A percentile compares a stretch with the other conserved stretches of the same genome.
phyloP scores from a whole-genome alignment of 306 rosid genomes.

The Rosa chinensis region DNA sequence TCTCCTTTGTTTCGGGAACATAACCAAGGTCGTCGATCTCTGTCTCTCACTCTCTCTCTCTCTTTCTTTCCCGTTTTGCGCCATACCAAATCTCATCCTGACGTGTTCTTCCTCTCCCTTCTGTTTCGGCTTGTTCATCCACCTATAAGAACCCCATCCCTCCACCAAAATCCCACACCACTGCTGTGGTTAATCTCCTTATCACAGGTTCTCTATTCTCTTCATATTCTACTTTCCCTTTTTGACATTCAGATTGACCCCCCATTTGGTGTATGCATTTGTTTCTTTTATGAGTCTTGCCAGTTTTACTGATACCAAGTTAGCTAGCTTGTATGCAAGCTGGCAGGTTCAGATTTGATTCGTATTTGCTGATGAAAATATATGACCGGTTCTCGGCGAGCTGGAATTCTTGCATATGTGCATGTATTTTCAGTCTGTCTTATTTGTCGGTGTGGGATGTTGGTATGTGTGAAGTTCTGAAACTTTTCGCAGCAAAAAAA shows the following conservation, averaged over 20 bases:
- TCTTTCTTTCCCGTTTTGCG: constrained; percentile 3
- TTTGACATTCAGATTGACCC: neutral
- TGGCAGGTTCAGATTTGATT: constrained; percentile 5
- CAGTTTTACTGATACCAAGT: neutral
- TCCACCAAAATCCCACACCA: neutral
- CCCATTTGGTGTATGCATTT: neutral
- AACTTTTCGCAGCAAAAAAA: neutral
- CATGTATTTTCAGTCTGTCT: neutral
- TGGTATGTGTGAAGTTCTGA: neutral
- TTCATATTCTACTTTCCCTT: neutral
- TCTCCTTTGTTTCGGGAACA: constrained; percentile 20
- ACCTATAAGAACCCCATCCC: neutral
- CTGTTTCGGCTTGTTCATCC: constrained; percentile 7
- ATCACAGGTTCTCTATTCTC: neutral
- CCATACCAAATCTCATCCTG: constrained; percentile 23
- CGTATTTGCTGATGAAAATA: neutral
- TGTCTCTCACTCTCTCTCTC: neutral
- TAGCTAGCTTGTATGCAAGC: neutral
- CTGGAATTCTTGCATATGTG: constrained; percentile 21
- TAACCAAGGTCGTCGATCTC: neutral
- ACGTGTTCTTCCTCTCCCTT: constrained; percentile 34
- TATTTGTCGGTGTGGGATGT: neutral
- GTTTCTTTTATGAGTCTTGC: neutral
- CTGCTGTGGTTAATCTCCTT: neutral
- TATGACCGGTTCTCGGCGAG: neutral